Base-by-base conservation (phyloP, 2,329 filamentous ascomycete species). In the Cadophora sp. region DNA sequence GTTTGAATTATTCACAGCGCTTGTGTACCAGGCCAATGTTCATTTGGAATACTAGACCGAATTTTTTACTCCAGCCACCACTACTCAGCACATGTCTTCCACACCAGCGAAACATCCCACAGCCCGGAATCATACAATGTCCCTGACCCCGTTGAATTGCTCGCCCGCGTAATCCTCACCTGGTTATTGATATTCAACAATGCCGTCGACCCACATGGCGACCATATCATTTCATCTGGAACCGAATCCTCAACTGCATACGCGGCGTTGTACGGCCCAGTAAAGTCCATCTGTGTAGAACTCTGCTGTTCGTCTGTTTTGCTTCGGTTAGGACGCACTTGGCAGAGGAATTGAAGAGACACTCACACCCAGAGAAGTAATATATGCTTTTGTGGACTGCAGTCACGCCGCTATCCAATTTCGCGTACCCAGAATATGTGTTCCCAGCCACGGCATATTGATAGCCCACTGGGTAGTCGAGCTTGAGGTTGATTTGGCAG, bases 401-500 rank as follows among this genome's bases (percentile, higher is more conserved):
- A 40, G 48, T 68, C n/a, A 73, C 69, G 34, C 71, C 71, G 31
- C 67, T 40, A 31, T 73, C 71, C 16, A 74, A 64, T 9, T 50
- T 46, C 14, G 69, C 65, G 48, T 71, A 73, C 0, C 72, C 72
- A 34, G 71, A 48, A 43, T 72, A 73, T 3, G 67, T 46, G 4
- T 69, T 69, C 26, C 58, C 69, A 31, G 70, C 64, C 24, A 74
- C 61, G 50, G 68, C 70, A 43, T 74, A 74, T 63, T 74, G 72
- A 65, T 73, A 73, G 24, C 71, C 71, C 5, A 34, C 27, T 1
- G 72, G 72, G 43, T 74, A 73, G 27, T 68, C 24, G 8, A 74
- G 66, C 16, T 73, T 67, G 56, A 74, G 62, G 43, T 72, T 73
- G 46, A 73, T 48, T n/a, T 73, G 72, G 59, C 72, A 73, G 29